phyloP scores from a whole-genome alignment of 345 rosid species.

The Eucalyptus polyanthemos region DNA sequence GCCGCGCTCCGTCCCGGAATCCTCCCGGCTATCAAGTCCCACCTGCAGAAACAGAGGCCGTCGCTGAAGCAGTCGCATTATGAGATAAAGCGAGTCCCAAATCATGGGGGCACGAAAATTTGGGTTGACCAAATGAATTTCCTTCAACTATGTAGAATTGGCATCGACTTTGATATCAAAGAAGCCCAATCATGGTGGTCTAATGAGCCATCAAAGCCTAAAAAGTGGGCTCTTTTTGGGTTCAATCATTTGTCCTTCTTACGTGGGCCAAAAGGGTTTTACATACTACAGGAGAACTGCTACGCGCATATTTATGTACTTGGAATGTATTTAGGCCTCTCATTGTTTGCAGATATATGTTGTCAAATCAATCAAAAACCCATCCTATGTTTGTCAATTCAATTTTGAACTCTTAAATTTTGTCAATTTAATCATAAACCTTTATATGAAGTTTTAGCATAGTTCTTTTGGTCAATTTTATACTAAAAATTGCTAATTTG shows the following conservation, averaged over 20 bases:
- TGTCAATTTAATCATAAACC: accelerated
- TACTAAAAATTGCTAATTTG: not conserved
- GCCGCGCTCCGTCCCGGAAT: not conserved
- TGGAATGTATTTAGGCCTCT: not conserved
- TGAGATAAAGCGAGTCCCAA: not conserved
- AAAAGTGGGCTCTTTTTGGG: not conserved
- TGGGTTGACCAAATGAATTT: not conserved
- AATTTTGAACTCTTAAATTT: accelerated
- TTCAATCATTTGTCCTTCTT: not conserved
- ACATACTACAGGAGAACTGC: not conserved
- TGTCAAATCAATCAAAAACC: not conserved
- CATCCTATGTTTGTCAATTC: accelerated
- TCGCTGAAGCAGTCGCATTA: not conserved
- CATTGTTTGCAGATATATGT: not conserved
- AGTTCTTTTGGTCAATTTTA: accelerated
- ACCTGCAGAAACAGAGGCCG: not conserved
- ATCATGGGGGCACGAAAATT: not conserved
- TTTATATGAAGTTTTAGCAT: not conserved
- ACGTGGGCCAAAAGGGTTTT: not conserved
- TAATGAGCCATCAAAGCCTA: not conserved
- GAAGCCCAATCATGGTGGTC: not conserved
- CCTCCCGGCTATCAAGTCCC: slow-evolving; percentile 6
- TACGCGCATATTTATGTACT: not conserved
- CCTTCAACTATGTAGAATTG: not conserved
- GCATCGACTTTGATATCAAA: too few relatives aligned